Conservation (phyloP, 1,284 basidiomycete genomes). For the Pseudozyma flocculosa region DNA sequence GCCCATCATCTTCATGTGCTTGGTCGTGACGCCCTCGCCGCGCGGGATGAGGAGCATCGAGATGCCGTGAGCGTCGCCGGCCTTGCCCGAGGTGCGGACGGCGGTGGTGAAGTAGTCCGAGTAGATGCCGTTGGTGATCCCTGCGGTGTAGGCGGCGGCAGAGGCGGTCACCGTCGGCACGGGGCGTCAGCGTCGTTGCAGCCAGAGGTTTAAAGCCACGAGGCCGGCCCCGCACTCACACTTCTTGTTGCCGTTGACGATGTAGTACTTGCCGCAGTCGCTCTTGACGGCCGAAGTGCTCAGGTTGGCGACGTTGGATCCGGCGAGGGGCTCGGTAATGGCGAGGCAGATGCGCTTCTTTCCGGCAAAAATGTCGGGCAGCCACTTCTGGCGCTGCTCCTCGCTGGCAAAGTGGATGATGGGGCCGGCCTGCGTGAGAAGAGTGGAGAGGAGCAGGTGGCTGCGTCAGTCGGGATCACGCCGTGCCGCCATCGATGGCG, state of each 20-base stretch:
- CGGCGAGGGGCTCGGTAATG: constrained; percentile 54
- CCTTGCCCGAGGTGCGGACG: constrained; percentile 58
- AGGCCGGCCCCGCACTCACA: too few relatives aligned
- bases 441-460: background rate
- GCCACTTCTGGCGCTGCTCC: constrained; percentile 35
- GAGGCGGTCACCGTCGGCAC: too few relatives aligned
- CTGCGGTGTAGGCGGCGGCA: background rate
- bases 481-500: background rate
- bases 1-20: constrained; percentile 54
- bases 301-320: constrained; percentile 58
- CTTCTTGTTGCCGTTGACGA: constrained; percentile 59
- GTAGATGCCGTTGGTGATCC: constrained; percentile 57
- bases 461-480: too few relatives aligned
- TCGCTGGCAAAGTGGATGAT: constrained; percentile 44
- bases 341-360: constrained; percentile 46
- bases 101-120: constrained; percentile 54
- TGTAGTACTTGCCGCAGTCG: constrained; percentile 56
- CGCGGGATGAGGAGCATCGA: constrained; percentile 56
- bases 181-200: too few relatives aligned
- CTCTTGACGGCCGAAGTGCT: constrained; percentile 48
- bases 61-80: constrained; percentile 56
- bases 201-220: too few relatives aligned
- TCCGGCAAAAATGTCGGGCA: constrained; percentile 43
- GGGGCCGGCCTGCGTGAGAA: constrained; percentile 12
- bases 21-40: constrained; percentile 39